Percentiles rank a stretch among this genome's conserved stretches.
Evolutionary conservation across 352 stramenopile species (phyloP).

Genomic region (Globisporangium viniferum): DNA sequence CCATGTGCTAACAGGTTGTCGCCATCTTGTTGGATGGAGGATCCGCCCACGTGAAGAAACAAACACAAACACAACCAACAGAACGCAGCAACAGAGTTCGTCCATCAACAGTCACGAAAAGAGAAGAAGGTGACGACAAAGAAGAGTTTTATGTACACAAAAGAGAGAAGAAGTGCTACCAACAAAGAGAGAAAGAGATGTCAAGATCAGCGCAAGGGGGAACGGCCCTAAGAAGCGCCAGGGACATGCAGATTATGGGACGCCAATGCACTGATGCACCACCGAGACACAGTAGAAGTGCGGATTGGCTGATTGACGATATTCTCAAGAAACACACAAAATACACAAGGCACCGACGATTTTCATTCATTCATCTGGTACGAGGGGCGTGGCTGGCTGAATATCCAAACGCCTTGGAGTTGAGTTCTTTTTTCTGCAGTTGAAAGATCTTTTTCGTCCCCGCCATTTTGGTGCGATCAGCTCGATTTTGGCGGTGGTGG

Average conservation of each 20-base stretch:
- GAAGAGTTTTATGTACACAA: not conserved
- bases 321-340: not conserved
- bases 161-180: not conserved
- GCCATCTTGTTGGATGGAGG: not conserved
- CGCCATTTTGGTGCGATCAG: conserved; percentile 4
- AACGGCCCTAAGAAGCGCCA: not conserved
- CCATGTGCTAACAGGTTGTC: conserved; percentile 11
- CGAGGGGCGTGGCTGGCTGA: too few species aligned
- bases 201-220: not conserved
- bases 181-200: not conserved
- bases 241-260: not conserved
- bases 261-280: not conserved
- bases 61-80: not conserved
- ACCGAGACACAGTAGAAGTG: not conserved
- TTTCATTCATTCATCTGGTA: not conserved
- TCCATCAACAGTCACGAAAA: not conserved
- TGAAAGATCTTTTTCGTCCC: not conserved
- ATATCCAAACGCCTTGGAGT: too few species aligned
- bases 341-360: not conserved
- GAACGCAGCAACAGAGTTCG: not conserved
- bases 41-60: not conserved
- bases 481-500: not conserved
- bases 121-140: not conserved
- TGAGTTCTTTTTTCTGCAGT: not conserved
- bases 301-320: not conserved